These are phyloP conservation scores for Phialemonium atrogriseum DNA, from an alignment of 2,329 filamentous ascomycete genomes.

Conservation along the genomic window DNA sequence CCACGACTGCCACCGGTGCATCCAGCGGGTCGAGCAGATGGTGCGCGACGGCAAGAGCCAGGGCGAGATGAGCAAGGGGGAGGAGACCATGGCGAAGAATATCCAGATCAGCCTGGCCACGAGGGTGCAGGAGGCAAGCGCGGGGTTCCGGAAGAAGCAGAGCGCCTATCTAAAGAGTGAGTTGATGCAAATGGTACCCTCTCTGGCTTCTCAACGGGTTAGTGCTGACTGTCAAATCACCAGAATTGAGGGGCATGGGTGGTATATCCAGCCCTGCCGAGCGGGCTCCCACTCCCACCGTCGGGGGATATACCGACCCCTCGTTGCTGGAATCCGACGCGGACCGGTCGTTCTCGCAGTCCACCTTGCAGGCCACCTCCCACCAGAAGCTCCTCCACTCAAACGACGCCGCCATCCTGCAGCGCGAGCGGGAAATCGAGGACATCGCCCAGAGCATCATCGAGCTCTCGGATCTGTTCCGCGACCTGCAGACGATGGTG, in stretches of 20 bases:
- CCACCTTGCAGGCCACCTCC: constrained; percentile 71
- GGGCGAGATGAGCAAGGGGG: constrained; percentile 66
- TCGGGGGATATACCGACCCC: constrained; percentile 61
- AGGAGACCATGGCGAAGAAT: constrained; percentile 94
- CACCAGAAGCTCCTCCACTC: constrained; percentile 60
- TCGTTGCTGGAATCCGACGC: constrained; percentile 89
- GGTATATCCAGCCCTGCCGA: constrained; percentile 40
- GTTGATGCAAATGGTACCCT: too few species aligned
- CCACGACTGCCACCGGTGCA: constrained; percentile 81
- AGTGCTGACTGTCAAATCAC: constrained; percentile 12
- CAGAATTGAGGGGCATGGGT: constrained; percentile 69
- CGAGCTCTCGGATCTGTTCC: constrained; percentile 91
- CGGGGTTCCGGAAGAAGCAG: constrained; percentile 93
- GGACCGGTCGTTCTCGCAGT: constrained; percentile 86
- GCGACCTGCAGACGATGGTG: constrained; percentile 92
- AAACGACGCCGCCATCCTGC: constrained; percentile 77
- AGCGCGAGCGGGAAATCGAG: constrained; percentile 93
- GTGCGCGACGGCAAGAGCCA: constrained; percentile 70
- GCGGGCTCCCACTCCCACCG: constrained; percentile 40
- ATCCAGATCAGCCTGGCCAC: constrained; percentile 87
- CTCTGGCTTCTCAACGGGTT: too few species aligned
- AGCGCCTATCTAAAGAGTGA: constrained; percentile 90
- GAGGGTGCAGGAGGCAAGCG: constrained; percentile 84
- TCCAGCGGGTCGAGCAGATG: constrained; percentile 81
- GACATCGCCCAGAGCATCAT: constrained; percentile 98